Evolutionary conservation across 2,329 filamentous ascomycete species (phyloP).

Genomic region (Epichloe uncinata): DNA sequence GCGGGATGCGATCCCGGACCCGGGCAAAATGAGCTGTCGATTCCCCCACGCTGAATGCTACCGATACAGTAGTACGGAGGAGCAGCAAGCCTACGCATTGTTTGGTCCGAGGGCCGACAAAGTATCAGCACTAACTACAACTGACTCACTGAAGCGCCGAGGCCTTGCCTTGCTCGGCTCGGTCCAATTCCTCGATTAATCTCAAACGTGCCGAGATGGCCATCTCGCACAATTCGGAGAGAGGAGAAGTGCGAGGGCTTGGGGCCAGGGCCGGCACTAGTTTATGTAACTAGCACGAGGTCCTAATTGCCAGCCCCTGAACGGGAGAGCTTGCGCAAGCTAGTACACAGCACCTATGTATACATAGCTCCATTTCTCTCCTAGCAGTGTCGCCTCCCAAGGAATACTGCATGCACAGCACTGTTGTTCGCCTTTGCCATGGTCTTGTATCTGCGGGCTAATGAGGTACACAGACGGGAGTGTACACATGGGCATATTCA

Average conservation of each 20-base stretch:
- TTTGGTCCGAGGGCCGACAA: too few relatives aligned
- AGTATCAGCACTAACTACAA: too few relatives aligned
- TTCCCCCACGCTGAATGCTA: neutral
- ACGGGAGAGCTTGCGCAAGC: neutral
- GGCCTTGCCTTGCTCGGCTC: neutral
- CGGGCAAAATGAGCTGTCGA: neutral
- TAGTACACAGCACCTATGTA: too few relatives aligned
- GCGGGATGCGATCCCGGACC: neutral
- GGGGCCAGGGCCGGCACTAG: neutral
- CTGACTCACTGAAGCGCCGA: neutral
- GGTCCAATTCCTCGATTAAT: neutral
- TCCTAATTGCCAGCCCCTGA: neutral
- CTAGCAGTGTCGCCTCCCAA: too few relatives aligned
- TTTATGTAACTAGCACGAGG: neutral
- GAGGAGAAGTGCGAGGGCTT: too few relatives aligned
- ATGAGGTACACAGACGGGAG: too few relatives aligned
- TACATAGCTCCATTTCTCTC: too few relatives aligned
- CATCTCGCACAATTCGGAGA: neutral
- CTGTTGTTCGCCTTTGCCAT: too few relatives aligned
- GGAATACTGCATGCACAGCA: too few relatives aligned
- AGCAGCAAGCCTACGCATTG: too few relatives aligned
- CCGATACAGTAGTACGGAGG: neutral
- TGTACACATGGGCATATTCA: too few relatives aligned
- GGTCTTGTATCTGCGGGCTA: too few relatives aligned
- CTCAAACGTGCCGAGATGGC: slow-evolving; percentile 1